Evolutionary conservation across 2,329 filamentous ascomycete genomes (phyloP).

Genomic region (Phialophora verrucosa): DNA sequence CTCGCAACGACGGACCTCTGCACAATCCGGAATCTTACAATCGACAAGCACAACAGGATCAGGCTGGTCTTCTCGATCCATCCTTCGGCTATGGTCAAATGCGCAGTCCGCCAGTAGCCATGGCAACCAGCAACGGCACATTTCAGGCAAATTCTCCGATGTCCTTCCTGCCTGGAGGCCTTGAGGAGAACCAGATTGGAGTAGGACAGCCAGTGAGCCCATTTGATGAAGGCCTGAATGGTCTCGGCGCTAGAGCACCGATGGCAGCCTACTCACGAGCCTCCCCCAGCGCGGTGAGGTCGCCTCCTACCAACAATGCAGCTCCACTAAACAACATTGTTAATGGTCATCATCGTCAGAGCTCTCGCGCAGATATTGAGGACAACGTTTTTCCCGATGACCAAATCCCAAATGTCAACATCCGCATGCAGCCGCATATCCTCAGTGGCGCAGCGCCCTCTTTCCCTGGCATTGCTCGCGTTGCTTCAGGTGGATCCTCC

Average conservation of each 20-base stretch:
- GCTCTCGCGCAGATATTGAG: conserved; percentile 34
- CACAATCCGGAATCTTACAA: conserved; percentile 21
- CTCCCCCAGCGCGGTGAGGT: conserved; percentile 18
- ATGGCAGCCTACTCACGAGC: conserved; percentile 10
- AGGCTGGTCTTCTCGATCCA: conserved; percentile 19
- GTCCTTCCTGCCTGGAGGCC: conserved; percentile 23
- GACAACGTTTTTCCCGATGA: conserved; percentile 40
- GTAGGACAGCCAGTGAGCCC: conserved; percentile 21
- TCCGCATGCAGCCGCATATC: conserved; percentile 36
- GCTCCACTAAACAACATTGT: conserved; percentile 17
- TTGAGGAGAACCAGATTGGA: conserved; percentile 19
- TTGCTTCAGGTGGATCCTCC: conserved; percentile 16
- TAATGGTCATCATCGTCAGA: conserved; percentile 35
- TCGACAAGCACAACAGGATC: conserved; percentile 15
- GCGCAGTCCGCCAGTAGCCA: conserved; percentile 25
- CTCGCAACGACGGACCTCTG: conserved; percentile 73
- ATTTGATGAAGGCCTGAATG: conserved; percentile 20
- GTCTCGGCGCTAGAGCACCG: conserved; percentile 4
- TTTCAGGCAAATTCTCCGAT: conserved; percentile 28
- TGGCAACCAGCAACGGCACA: conserved; percentile 24
- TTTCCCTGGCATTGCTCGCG: conserved; percentile 17
- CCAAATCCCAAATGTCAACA: conserved; percentile 37
- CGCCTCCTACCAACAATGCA: conserved; percentile 14
- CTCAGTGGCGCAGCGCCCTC: conserved; percentile 19
- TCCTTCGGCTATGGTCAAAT: conserved; percentile 28